Evolutionary conservation across 495 filamentous ascomycete genomes (phyloP).

Genomic region (Aspergillus ostianus): DNA sequence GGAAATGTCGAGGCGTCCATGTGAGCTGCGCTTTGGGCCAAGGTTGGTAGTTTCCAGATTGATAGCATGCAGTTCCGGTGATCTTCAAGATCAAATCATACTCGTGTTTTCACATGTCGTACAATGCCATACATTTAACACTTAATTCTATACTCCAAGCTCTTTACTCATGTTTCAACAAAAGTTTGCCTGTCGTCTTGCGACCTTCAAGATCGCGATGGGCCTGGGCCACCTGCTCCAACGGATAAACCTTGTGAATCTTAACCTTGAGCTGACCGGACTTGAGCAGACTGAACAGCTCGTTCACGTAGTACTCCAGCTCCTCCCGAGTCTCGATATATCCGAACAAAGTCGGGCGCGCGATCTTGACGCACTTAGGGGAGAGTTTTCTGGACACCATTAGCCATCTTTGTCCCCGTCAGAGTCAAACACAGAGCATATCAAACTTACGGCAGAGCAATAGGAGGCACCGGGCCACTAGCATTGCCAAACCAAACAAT

Average conservation of each 20-base stretch:
- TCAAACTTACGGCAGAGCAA: slow-evolving; percentile 59
- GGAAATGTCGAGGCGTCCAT: background rate
- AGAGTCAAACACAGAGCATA: background rate
- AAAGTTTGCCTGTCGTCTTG: slow-evolving; percentile 77
- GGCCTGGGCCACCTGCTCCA: slow-evolving; percentile 71
- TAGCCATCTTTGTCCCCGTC: background rate
- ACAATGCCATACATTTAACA: background rate
- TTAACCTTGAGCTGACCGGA: slow-evolving; percentile 67
- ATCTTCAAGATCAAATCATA: background rate
- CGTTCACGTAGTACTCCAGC: slow-evolving; percentile 64
- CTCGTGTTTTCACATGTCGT: background rate
- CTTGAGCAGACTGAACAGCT: slow-evolving; percentile 71
- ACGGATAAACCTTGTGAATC: slow-evolving; percentile 80
- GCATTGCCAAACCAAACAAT: slow-evolving; percentile 88
- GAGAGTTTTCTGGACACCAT: slow-evolving; percentile 45
- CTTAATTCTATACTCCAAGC: background rate
- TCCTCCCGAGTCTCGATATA: slow-evolving; percentile 80
- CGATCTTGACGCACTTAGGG: slow-evolving; percentile 77
- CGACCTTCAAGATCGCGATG: slow-evolving; percentile 81
- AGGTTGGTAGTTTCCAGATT: background rate
- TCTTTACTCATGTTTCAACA: slow-evolving; percentile 33
- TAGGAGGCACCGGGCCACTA: slow-evolving; percentile 74
- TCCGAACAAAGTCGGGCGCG: slow-evolving; percentile 69
- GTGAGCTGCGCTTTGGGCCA: background rate
- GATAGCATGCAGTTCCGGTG: background rate